phyloP scores from a whole-genome alignment of 208 protist genomes.

The Leishmania amazonensis region DNA sequence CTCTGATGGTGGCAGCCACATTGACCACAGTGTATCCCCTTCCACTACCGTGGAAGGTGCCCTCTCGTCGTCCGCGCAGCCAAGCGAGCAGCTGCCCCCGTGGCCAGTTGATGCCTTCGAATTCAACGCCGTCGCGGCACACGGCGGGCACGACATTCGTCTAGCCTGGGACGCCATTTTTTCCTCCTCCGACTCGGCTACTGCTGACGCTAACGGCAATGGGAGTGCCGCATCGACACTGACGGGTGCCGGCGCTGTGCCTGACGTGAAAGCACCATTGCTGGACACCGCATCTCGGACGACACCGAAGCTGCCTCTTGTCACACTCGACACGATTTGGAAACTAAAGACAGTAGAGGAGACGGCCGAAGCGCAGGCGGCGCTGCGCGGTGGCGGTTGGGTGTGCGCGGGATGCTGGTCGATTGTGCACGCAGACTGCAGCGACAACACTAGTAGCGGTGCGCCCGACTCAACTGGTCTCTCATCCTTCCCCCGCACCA shows the following conservation, averaged over 20 bases:
- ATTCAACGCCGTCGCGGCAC: constrained; percentile 53
- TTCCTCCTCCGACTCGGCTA: neutral
- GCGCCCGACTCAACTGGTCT: neutral
- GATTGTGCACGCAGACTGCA: constrained; percentile 23
- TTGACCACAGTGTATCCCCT: neutral
- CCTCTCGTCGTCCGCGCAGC: neutral
- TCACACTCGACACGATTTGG: constrained; percentile 9
- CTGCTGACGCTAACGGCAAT: neutral
- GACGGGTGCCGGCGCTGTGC: neutral
- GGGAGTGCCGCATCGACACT: neutral
- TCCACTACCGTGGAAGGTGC: neutral
- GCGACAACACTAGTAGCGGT: neutral
- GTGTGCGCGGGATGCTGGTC: constrained; percentile 54
- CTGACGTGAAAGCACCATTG: neutral
- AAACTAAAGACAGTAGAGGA: constrained; percentile 24
- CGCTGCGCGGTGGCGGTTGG: constrained; percentile 52
- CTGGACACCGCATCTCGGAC: neutral
- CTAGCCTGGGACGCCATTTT: constrained; percentile 11
- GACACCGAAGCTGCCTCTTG: neutral
- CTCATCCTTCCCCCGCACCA: constrained; percentile 34
- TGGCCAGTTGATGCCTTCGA: constrained; percentile 74
- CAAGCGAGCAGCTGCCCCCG: constrained; percentile 34
- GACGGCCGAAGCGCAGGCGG: constrained; percentile 30
- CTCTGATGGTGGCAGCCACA: neutral
- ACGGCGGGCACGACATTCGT: constrained; percentile 62